A percentile compares a stretch with the other conserved stretches of the same genome.
Evolutionary conservation across 164 flowering plant genomes (phyloP).

Genomic region (Kingdonia uniflora): DNA sequence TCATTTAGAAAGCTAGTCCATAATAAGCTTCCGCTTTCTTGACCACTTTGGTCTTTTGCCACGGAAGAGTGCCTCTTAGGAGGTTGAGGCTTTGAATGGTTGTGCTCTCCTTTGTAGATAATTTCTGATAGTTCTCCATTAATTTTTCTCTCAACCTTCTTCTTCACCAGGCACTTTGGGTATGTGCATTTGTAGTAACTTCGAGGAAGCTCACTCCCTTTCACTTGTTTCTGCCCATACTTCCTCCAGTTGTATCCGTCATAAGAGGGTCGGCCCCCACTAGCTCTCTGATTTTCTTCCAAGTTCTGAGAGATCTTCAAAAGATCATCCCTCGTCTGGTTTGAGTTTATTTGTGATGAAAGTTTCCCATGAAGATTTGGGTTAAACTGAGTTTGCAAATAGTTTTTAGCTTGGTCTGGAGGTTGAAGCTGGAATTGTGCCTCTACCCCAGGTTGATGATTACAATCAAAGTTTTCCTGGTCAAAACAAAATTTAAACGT

Average conservation of each 20-base stretch:
- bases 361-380: slow-evolving; percentile 21
- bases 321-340: slow-evolving; percentile 19
- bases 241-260: slow-evolving; percentile 98
- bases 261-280: slow-evolving; percentile 51
- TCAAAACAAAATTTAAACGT: slow-evolving; percentile 10
- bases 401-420: slow-evolving; percentile 20
- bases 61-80: slow-evolving; percentile 38
- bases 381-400: slow-evolving; percentile 15
- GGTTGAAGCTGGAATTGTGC: slow-evolving; percentile 21
- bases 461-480: slow-evolving; percentile 44
- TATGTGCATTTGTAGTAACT: slow-evolving; percentile 93
- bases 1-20: slow-evolving; percentile 24
- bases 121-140: slow-evolving; percentile 89
- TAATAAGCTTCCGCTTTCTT: slow-evolving; percentile 20
- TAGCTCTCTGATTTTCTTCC: slow-evolving; percentile 34
- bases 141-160: slow-evolving; percentile 81
- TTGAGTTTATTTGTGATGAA: slow-evolving; percentile 19
- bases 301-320: slow-evolving; percentile 19
- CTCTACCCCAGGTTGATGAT: slow-evolving; percentile 22
- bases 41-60: slow-evolving; percentile 24
- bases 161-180: slow-evolving; percentile 85
- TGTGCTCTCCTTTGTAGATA: slow-evolving; percentile 93
- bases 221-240: slow-evolving; percentile 97
- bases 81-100: slow-evolving; percentile 74
- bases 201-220: slow-evolving; percentile 90